Evolutionary conservation across 2,329 filamentous ascomycete genomes (phyloP), one percentile per base, ranked within the genome.

Genomic region (Dactylellina drechsleri): DNA sequence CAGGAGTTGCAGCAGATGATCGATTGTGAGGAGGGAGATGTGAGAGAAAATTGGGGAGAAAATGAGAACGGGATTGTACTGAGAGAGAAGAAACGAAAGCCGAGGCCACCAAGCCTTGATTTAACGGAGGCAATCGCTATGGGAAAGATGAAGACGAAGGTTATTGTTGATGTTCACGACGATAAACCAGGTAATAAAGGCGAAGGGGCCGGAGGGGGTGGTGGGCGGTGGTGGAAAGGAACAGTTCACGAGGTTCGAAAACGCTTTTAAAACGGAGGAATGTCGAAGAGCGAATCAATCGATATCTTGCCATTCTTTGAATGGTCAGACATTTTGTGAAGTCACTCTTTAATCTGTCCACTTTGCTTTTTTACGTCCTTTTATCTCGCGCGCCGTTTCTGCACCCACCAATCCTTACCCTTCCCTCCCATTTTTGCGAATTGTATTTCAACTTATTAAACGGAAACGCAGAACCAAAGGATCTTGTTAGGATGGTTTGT

Each of bases 381-480:
- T 15, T 49, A 12, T 36, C 31, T 36, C 31, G 31, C 6, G 31
- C 31, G 1, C 41, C n/a, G n/a, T 36, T 18, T 40, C 31, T 18
- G 0, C 28, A 28, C 10, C 16, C 41, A 15, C 31, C 15, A 16
- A 5, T 49, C 23, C 2, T 36, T 36, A 6, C 23, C 5, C 41
- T 49, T 20, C 36, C 26, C 31, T 31, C 16, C 43, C 31, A 49
- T 7, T 15, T 60, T 49, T 10, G 10, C 16, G 18, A 49, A 49
- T 49, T 18, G 16, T 60, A 16, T 49, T 28, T 60, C 23, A 23
- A 23, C 36, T 60, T 60, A 4, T 60, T 57, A 20, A 16, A 41
- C 16, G 43, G 23, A 45, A 60, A 47, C 43, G 57, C 57, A 47
- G 16, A 47, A 60, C 16, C 57, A 49, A 60, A 60, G 41, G 57